phyloP scores from a whole-genome alignment of 2,329 filamentous ascomycete species.

The Aspergillus costaricaensis region DNA sequence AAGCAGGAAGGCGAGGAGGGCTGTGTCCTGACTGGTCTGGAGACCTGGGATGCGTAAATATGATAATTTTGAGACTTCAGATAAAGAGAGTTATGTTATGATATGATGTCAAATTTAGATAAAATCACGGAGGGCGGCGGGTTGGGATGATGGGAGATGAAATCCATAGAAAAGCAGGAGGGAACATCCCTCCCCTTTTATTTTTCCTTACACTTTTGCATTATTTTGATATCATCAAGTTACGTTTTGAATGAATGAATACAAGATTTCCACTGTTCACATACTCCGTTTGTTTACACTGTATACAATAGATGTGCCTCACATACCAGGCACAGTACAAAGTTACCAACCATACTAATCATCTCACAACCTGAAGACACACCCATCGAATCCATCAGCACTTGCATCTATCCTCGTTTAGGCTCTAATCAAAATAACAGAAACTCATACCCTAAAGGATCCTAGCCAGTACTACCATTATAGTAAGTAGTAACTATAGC shows the following conservation, averaged over 20 bases:
- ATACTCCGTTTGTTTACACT: too few species aligned
- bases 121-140: too few species aligned
- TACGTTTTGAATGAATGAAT: background rate
- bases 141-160: too few species aligned
- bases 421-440: background rate
- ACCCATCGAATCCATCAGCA: too few species aligned
- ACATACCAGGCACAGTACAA: too few species aligned
- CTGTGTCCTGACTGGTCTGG: conserved; percentile 65
- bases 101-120: background rate
- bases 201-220: background rate
- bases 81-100: background rate
- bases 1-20: conserved; percentile 56
- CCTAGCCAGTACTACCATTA: too few species aligned
- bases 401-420: too few species aligned
- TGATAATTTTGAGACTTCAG: conserved; percentile 8
- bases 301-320: too few species aligned
- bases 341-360: too few species aligned
- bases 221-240: background rate
- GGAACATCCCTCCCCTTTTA: background rate
- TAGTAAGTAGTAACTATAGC: too few species aligned
- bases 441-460: background rate
- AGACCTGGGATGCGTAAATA: conserved; percentile 43
- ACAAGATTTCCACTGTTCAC: conserved; percentile 6
- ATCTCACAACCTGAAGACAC: too few species aligned
- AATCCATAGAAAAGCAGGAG: background rate